Conservation (phyloP, 2,329 filamentous ascomycete genomes). For the Aspergillus sp. region DNA sequence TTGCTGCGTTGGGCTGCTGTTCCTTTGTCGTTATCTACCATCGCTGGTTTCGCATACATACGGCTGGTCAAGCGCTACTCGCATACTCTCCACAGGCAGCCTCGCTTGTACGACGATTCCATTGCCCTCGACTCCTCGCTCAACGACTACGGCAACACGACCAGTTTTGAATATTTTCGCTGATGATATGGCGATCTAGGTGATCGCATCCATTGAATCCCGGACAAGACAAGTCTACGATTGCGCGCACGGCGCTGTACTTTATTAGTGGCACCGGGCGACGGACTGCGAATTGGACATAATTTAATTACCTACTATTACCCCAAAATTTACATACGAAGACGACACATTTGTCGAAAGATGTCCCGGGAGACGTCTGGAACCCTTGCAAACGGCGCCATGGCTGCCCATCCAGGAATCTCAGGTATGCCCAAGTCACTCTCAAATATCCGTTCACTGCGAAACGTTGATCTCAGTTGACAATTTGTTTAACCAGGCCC, state of each 20-base stretch:
- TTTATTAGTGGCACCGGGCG: background rate
- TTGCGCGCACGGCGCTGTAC: background rate
- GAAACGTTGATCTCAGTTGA: conserved; percentile 15
- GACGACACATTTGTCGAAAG: background rate
- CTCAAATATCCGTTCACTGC: background rate
- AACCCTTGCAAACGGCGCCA: conserved; percentile 9
- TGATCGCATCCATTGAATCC: background rate
- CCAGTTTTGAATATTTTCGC: background rate
- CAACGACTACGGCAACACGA: background rate
- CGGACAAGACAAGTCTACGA: background rate
- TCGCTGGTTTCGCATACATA: conserved; percentile 1
- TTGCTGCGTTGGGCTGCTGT: background rate
- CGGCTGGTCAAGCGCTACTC: background rate
- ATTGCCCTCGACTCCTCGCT: background rate
- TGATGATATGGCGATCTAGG: conserved; percentile 1
- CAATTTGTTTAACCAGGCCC: conserved; percentile 11
- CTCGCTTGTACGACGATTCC: background rate
- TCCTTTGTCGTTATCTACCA: background rate
- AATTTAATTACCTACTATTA: background rate
- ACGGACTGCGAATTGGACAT: background rate
- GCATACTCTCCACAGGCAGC: conserved; percentile 1
- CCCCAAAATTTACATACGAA: background rate
- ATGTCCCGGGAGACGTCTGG: conserved; percentile 21
- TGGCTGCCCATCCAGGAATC: conserved; percentile 11
- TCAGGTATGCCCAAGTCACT: conserved; percentile 13